Conservation (phyloP, 345 rosid genomes). For the Arabidopsis suecica region DNA sequence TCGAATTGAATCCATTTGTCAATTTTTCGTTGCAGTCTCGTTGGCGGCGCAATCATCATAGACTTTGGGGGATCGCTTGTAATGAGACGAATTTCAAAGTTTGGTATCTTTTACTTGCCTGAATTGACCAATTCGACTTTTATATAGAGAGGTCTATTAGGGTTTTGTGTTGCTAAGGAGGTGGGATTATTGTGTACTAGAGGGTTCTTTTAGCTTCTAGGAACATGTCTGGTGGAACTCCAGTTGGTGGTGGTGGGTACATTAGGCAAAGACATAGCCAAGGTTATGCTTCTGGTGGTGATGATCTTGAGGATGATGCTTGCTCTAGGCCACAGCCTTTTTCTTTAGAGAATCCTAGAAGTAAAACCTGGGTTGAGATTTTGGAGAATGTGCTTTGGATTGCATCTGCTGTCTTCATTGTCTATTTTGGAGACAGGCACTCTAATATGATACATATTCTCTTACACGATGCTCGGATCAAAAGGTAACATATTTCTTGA, state of each 20-base stretch:
- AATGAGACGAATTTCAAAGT: constrained; percentile 26
- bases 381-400: constrained; percentile 86
- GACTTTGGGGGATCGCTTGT: constrained; percentile 14
- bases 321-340: constrained; percentile 73
- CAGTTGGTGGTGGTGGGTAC: constrained; percentile 84
- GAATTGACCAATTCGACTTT: neutral
- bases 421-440: constrained; percentile 81
- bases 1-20: constrained; percentile 8
- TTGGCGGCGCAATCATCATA: constrained; percentile 4
- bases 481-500: constrained; percentile 54
- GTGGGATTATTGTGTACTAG: neutral
- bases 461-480: constrained; percentile 77
- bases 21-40: constrained; percentile 31
- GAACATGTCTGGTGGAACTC: constrained; percentile 95
- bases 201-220: neutral
- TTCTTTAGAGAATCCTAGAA: constrained; percentile 49
- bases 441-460: constrained; percentile 72
- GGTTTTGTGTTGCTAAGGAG: neutral
- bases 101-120: constrained; percentile 2
- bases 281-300: constrained; percentile 88
- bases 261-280: constrained; percentile 96
- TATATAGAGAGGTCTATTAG: neutral
- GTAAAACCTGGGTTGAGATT: constrained; percentile 70
- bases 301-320: constrained; percentile 92
- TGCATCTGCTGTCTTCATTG: constrained; percentile 72